Percentiles rank a stretch among this genome's conserved stretches.
Conservation (phyloP, 441 rosid species). For the Arabidopsis hybrid region DNA sequence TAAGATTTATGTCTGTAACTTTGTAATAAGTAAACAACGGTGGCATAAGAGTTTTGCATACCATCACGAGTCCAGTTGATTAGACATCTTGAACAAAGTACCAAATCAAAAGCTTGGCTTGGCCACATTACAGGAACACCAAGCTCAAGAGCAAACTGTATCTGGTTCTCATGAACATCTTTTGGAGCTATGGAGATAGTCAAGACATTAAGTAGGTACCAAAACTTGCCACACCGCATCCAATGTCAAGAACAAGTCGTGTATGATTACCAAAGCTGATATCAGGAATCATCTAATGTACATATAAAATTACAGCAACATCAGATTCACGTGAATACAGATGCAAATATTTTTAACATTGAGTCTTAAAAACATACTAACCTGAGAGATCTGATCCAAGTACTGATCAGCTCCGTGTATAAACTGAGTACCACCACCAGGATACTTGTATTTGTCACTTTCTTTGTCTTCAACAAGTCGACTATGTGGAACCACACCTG, state of each 20-base stretch:
- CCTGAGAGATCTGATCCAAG: constrained; percentile 89
- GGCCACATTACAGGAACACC: constrained; percentile 99
- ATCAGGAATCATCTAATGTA: constrained; percentile 78
- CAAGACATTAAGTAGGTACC: constrained; percentile 90
- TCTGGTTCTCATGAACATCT: constrained; percentile 98
- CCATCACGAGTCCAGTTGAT: constrained; percentile 99
- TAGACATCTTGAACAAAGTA: constrained; percentile 98
- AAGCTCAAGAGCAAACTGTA: constrained; percentile 98
- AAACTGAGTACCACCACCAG: constrained; percentile 99
- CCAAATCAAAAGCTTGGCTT: constrained; percentile 96
- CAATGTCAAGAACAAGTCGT: constrained; percentile 84
- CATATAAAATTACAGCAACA: constrained; percentile 29
- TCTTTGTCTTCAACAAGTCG: constrained; percentile 78
- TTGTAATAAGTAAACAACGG: constrained; percentile 7
- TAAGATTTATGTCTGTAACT: neutral
- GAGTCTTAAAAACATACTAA: constrained; percentile 36
- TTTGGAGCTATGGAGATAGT: constrained; percentile 96
- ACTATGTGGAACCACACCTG: constrained; percentile 96
- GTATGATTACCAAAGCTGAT: constrained; percentile 78
- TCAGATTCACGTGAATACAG: constrained; percentile 30
- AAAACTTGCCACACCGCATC: constrained; percentile 99
- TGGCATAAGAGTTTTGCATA: constrained; percentile 45
- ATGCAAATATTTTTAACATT: neutral
- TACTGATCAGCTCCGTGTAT: constrained; percentile 95
- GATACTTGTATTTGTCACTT: constrained; percentile 88